phyloP scores from a whole-genome alignment of 1,284 basidiomycete species.

The Pseudomicrostroma phylloplanum region DNA sequence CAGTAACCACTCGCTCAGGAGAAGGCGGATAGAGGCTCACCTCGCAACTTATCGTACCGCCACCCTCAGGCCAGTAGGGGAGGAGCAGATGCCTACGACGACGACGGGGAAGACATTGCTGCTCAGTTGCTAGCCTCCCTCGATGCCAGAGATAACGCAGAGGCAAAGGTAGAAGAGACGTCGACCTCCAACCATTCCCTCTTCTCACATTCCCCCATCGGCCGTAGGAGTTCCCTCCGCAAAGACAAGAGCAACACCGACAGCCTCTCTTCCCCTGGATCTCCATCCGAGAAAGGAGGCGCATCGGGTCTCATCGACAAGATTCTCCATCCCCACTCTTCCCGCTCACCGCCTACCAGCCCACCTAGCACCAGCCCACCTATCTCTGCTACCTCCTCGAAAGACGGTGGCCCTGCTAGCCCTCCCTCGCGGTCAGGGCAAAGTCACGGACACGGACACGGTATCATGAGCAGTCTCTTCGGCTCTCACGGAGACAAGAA shows the following conservation, averaged over 20 bases:
- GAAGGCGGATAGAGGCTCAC: neutral
- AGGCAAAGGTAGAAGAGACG: neutral
- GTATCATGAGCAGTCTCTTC: neutral
- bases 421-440: neutral
- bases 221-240: neutral
- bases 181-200: neutral
- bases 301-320: slow-evolving; percentile 12
- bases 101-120: slow-evolving; percentile 32
- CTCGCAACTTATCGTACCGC: neutral
- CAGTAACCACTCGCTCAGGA: neutral
- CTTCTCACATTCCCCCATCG: neutral
- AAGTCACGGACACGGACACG: neutral
- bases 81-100: slow-evolving; percentile 12
- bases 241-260: neutral
- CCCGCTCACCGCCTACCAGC: neutral
- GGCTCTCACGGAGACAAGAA: neutral
- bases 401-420: too few species aligned
- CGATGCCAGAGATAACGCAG: slow-evolving; percentile 30
- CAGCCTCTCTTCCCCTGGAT: neutral
- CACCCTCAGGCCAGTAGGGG: neutral
- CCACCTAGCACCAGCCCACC: neutral
- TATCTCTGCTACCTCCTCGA: too few species aligned
- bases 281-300: neutral
- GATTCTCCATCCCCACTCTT: slow-evolving; percentile 5
- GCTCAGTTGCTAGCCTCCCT: slow-evolving; percentile 36